Evolutionary conservation across 2,329 filamentous ascomycete species (phyloP).

Genomic region (Cytospora piceicola): DNA sequence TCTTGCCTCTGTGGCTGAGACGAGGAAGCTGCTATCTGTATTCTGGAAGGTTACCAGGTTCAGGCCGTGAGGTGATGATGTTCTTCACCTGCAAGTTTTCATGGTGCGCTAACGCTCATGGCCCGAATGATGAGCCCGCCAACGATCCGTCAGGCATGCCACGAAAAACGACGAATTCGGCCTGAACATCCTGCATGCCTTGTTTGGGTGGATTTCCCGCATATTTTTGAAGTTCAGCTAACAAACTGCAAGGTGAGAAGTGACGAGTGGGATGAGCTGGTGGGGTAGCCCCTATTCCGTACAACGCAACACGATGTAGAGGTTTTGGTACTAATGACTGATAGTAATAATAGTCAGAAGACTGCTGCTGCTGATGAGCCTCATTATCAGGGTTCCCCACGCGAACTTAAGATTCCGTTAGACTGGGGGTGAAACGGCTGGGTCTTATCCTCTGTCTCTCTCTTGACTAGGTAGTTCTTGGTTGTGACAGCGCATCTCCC

Average conservation of each 20-base stretch:
- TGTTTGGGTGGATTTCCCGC: constrained; percentile 17
- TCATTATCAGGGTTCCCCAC: background rate
- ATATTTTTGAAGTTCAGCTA: constrained; percentile 4
- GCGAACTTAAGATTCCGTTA: background rate
- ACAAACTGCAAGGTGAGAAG: background rate
- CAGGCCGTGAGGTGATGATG: background rate
- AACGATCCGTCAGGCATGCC: background rate
- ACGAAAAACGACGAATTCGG: background rate
- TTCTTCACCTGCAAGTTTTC: background rate
- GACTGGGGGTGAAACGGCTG: constrained; percentile 1
- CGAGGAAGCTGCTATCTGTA: background rate
- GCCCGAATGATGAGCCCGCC: background rate
- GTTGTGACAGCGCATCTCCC: background rate
- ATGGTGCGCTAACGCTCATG: background rate
- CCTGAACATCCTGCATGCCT: background rate
- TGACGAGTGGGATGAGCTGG: constrained; percentile 6
- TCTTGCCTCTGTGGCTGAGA: constrained; percentile 1
- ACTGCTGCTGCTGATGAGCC: background rate
- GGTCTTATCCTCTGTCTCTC: too few species aligned
- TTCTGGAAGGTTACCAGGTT: background rate
- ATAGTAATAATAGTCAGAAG: background rate
- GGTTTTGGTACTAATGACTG: background rate
- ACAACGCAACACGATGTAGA: background rate
- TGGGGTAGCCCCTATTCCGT: constrained; percentile 2
- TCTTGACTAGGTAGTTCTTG: background rate